A percentile compares a stretch with the other conserved stretches of the same genome.
phyloP scores from a whole-genome alignment of 495 filamentous ascomycete species.

The Penicillium canariense region DNA sequence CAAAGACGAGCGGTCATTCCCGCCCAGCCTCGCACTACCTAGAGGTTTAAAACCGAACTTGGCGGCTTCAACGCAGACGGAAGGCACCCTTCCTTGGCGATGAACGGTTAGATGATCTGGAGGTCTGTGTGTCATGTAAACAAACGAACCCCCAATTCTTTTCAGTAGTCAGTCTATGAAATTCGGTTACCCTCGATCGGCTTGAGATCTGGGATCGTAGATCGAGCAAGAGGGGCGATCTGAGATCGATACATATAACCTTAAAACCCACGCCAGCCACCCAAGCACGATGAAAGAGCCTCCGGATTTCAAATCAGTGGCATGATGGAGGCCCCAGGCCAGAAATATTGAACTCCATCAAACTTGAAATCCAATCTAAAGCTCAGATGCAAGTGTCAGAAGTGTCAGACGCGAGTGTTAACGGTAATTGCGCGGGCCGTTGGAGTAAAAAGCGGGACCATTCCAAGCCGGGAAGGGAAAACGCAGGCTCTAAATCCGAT shows the following conservation, averaged over 20 bases:
- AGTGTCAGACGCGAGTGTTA: constrained; percentile 1
- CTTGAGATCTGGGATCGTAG: not conserved
- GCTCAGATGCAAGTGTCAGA: not conserved
- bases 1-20: not conserved
- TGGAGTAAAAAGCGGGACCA: constrained; percentile 6
- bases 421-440: constrained; percentile 1
- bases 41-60: not conserved
- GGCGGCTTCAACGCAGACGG: not conserved
- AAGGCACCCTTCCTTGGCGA: not conserved
- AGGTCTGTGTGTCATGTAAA: not conserved
- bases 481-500: constrained; percentile 3
- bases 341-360: no score
- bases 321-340: no score
- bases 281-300: not conserved
- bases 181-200: not conserved
- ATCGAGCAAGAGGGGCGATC: constrained; percentile 4
- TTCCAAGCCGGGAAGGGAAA: constrained; percentile 4
- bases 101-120: not conserved
- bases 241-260: constrained; percentile 2
- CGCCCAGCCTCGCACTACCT: not conserved
- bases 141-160: not conserved
- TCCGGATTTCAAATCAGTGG: not conserved
- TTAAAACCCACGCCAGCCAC: constrained; percentile 1
- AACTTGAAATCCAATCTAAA: not conserved
- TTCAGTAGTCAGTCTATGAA: not conserved